Conservation (phyloP, 208 protist genomes). For the Phytomonas francai region DNA sequence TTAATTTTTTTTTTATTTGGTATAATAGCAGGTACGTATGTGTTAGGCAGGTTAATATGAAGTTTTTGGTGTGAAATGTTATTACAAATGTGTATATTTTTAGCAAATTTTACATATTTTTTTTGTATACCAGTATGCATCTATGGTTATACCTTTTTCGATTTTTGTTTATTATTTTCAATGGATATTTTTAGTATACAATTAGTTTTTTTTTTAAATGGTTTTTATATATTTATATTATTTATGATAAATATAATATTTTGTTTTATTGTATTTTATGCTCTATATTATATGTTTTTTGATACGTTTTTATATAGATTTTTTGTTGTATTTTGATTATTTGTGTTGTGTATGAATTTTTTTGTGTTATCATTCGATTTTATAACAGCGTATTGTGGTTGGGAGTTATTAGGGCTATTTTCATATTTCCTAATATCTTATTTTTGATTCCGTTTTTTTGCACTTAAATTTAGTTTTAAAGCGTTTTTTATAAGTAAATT, state of each 20-base stretch:
- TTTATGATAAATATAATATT: constrained; percentile 75
- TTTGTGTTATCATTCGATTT: constrained; percentile 68
- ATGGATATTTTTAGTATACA: constrained; percentile 56
- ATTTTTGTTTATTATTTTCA: constrained; percentile 68
- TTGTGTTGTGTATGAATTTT: constrained; percentile 83
- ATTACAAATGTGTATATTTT: constrained; percentile 33
- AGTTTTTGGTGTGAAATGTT: constrained; percentile 14
- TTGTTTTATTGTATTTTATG: constrained; percentile 79
- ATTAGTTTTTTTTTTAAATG: constrained; percentile 48
- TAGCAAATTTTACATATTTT: constrained; percentile 48
- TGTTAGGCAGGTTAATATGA: too few species aligned
- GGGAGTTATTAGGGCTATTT: constrained; percentile 64
- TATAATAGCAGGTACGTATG: too few species aligned
- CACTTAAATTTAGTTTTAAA: constrained; percentile 62
- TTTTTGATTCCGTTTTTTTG: constrained; percentile 68
- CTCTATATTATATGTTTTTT: constrained; percentile 88
- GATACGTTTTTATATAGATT: constrained; percentile 58
- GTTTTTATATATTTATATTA: constrained; percentile 68
- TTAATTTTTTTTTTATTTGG: constrained; percentile 30
- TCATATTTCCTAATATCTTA: constrained; percentile 71
- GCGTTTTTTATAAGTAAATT: constrained; percentile 71
- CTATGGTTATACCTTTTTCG: constrained; percentile 75
- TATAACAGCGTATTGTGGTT: constrained; percentile 61
- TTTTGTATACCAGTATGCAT: constrained; percentile 59
- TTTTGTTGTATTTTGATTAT: constrained; percentile 81